Base-by-base conservation (phyloP, 2,329 filamentous ascomycete genomes). In the Colletotrichum gloeosporioides region DNA sequence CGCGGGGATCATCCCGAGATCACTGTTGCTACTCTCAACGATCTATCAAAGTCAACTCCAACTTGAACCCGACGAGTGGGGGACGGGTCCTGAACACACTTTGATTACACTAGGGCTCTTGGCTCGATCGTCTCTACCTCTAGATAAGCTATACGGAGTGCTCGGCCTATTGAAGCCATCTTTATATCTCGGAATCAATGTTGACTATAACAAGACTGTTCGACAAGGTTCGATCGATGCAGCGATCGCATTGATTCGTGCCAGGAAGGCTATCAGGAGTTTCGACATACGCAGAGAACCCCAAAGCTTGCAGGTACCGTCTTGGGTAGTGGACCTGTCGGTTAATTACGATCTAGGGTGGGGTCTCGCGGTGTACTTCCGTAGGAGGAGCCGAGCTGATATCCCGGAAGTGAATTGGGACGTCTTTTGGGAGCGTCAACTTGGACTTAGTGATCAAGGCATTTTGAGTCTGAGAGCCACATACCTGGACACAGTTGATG, bases 191-290 rank as follows among this genome's bases (percentile, higher is more conserved):
- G 12, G 12, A 8, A 57, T 57, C 1, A 6, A 25, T 0, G 53
- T 57, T 9, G 6, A 57, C 6, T 57, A 57, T 27, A 57, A 0
- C 1, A 57, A 27, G 6, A 27, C n/a, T 6, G 12, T 57, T 9
- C 53, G 6, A 4, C 12, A 57, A 1, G 53, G n/a, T 4, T 27
- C 53, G 0, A 57, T 27, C 16, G 22, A 57, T 27, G 6, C 53
- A 8, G 8, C 53, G 0, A 57, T 57, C 0, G 53, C 53, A 1
- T 8, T 8, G 12, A 57, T 57, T 9, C 53, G 53, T 9, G n/a
- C 6, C 4, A 2, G 15, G 12, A 16, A 27, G 6, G 0, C 0
- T 2, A 1, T 57, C 12, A 9, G 2, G 1, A 27, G 0, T 9
- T 57, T 57, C 8, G n/a, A 16, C 4, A 16, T 57, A 3, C n/a